These are phyloP conservation scores for Ocimum tenuiflorum DNA, from an alignment of 257 asterid genomes.

Conservation along the genomic window DNA sequence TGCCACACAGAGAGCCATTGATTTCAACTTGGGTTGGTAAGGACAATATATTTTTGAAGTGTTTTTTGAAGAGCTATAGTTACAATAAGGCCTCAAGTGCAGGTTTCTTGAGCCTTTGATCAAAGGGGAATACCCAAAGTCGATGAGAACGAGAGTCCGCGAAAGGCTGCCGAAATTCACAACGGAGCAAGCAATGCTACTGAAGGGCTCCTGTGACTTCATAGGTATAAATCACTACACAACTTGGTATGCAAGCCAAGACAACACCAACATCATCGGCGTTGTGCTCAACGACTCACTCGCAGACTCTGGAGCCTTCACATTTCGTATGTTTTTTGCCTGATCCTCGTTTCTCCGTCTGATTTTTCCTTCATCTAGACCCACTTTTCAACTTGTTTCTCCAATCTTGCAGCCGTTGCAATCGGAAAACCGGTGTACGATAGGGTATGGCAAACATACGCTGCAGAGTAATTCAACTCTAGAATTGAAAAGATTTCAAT, in stretches of 20 bases:
- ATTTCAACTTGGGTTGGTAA: constrained; percentile 78
- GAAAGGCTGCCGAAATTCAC: constrained; percentile 55
- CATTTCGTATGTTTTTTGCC: constrained; percentile 45
- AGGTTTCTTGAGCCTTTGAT: constrained; percentile 82
- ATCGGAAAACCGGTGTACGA: constrained; percentile 25
- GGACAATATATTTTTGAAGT: background rate
- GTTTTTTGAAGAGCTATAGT: background rate
- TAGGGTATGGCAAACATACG: constrained; percentile 12
- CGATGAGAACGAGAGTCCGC: constrained; percentile 61
- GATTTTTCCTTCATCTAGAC: too few species aligned
- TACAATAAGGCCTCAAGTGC: background rate
- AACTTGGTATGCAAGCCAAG: constrained; percentile 61
- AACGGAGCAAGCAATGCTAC: constrained; percentile 33
- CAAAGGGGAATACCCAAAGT: constrained; percentile 62
- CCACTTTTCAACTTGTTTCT: background rate
- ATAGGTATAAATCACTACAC: constrained; percentile 90
- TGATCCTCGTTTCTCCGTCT: background rate
- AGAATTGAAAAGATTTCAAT: background rate
- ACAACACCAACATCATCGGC: constrained; percentile 38
- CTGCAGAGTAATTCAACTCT: background rate
- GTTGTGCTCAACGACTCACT: constrained; percentile 47
- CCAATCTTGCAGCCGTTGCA: constrained; percentile 23
- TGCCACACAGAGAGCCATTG: constrained; percentile 64
- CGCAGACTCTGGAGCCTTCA: constrained; percentile 53
- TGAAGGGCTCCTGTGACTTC: constrained; percentile 72